phyloP scores from a whole-genome alignment of 2,329 filamentous ascomycete species.

The Colletotrichum endophyticum region DNA sequence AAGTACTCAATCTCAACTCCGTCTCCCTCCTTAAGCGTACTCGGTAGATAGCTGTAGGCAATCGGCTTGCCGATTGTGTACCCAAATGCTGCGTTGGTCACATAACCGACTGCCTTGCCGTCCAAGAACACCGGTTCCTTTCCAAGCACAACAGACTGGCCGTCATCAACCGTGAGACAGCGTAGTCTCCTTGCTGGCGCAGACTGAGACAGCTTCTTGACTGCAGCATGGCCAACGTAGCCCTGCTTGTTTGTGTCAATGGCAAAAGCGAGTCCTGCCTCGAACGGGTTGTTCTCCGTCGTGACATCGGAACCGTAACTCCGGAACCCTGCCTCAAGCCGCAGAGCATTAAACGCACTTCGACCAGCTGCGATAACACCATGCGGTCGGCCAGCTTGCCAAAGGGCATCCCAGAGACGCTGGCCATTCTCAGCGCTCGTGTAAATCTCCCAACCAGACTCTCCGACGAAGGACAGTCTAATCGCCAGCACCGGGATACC shows the following conservation, averaged over 20 bases:
- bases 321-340: slow-evolving; percentile 65
- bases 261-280: slow-evolving; percentile 59
- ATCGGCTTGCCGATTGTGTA: slow-evolving; percentile 64
- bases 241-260: slow-evolving; percentile 50
- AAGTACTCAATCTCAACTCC: slow-evolving; percentile 67
- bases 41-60: slow-evolving; percentile 63
- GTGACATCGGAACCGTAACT: slow-evolving; percentile 64
- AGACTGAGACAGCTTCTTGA: slow-evolving; percentile 42
- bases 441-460: slow-evolving; percentile 67
- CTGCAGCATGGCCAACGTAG: slow-evolving; percentile 57
- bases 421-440: slow-evolving; percentile 63
- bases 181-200: slow-evolving; percentile 41
- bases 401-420: slow-evolving; percentile 63
- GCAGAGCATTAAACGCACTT: slow-evolving; percentile 60
- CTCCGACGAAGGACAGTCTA: slow-evolving; percentile 65
- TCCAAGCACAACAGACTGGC: slow-evolving; percentile 60
- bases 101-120: slow-evolving; percentile 55
- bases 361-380: slow-evolving; percentile 65
- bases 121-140: slow-evolving; percentile 65
- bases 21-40: slow-evolving; percentile 48
- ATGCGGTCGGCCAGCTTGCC: slow-evolving; percentile 55
- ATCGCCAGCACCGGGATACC: slow-evolving; percentile 62
- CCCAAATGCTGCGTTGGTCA: slow-evolving; percentile 66
- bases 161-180: slow-evolving; percentile 61
- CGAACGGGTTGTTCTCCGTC: slow-evolving; percentile 64